A percentile compares a stretch with the other conserved stretches of the same genome.
Evolutionary conservation across 495 filamentous ascomycete genomes (phyloP).

Genomic region (Parathielavia hyrcaniae): DNA sequence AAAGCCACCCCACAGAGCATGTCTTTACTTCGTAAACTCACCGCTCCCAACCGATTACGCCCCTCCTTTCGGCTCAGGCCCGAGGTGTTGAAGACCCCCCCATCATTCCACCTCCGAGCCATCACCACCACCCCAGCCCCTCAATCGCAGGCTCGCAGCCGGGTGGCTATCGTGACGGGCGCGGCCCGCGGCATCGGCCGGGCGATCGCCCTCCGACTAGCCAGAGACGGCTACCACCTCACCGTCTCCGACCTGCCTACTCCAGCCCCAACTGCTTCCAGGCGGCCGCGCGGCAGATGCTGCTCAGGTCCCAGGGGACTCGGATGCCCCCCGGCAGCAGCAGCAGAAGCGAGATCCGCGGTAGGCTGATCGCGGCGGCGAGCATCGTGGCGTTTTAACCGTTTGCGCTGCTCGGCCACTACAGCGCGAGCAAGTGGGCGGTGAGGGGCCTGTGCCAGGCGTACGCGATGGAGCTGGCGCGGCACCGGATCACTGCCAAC

Average conservation of each 20-base stretch:
- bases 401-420: constrained; percentile 47
- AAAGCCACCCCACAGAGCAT: neutral
- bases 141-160: neutral
- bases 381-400: constrained; percentile 54
- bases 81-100: neutral
- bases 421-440: constrained; percentile 55
- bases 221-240: constrained; percentile 54
- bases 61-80: neutral
- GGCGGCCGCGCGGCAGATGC: constrained; percentile 50
- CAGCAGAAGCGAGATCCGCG: constrained; percentile 32
- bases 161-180: constrained; percentile 53
- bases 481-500: constrained; percentile 56
- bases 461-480: constrained; percentile 53
- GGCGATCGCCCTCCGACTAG: constrained; percentile 54
- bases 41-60: neutral
- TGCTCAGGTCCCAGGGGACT: constrained; percentile 35
- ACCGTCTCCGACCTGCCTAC: constrained; percentile 55
- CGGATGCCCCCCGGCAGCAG: too few relatives aligned
- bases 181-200: constrained; percentile 54
- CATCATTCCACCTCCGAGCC: neutral
- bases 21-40: neutral
- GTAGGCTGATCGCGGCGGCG: constrained; percentile 52
- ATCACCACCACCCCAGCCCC: neutral
- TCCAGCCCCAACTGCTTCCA: constrained; percentile 55
- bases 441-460: constrained; percentile 53